Percentiles rank a stretch among this genome's conserved stretches.
Conservation (phyloP, 768 basidiomycete species). For the Boletus pseudo-olivaceus region DNA sequence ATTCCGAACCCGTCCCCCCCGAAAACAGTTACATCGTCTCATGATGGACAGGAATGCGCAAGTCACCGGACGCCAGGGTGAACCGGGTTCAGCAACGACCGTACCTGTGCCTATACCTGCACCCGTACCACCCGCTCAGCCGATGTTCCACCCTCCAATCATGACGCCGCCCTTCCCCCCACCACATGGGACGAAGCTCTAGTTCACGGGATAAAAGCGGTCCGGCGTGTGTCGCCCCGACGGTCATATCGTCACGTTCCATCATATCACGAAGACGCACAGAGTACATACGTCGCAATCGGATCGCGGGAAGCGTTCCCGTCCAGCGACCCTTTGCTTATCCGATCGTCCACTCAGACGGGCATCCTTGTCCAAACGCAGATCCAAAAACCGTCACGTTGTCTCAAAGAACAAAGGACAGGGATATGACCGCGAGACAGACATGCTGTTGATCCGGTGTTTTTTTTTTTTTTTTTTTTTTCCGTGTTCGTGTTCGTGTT, state of each 20-base stretch:
- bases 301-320: conserved; percentile 10
- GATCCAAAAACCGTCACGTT: not conserved
- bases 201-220: conserved; percentile 1
- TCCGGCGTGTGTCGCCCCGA: conserved; percentile 1
- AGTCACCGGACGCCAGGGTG: conserved; percentile 44
- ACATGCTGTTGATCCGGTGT: no score
- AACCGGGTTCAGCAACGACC: conserved; percentile 12
- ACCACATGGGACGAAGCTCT: conserved; percentile 32
- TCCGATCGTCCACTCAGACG: not conserved
- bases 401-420: not conserved
- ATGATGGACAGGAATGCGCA: conserved; percentile 75
- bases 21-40: conserved; percentile 56
- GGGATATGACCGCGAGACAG: no score
- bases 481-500: no score
- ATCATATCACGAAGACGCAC: conserved; percentile 21
- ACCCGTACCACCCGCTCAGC: conserved; percentile 18
- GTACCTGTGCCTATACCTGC: conserved; percentile 22
- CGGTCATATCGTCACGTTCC: conserved; percentile 17
- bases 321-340: not conserved
- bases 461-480: no score
- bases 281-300: no score
- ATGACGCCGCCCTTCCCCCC: conserved; percentile 30
- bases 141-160: conserved; percentile 28
- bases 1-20: conserved; percentile 7
- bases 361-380: conserved; percentile 5